Base-by-base conservation (phyloP, 495 filamentous ascomycete species). In the Tuber indicum region DNA sequence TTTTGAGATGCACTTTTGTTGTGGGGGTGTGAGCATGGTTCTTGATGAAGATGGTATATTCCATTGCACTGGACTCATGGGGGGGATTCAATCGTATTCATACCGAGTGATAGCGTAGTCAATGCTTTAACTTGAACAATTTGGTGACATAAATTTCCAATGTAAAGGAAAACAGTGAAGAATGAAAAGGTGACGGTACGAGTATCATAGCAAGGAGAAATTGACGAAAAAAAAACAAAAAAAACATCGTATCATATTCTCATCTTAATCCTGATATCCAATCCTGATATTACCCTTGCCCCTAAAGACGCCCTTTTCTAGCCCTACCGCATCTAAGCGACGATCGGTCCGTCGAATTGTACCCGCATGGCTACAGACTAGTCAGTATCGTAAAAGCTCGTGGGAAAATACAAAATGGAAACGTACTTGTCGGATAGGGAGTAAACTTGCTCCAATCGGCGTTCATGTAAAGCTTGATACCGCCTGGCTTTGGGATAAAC, bases 351-450 rank as follows among this genome's bases (percentile, higher is more conserved):
- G 23, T 73, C 72, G 32, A 73, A 73, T 6, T 45, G 43, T 19
- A 73, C 43, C 10, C 46, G 43, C 72, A 73, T 73, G 21, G 72
- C 72, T 73, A 73, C 23, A 47, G 0, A 73, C 58, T 1, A 36
- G 58, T 66, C 26, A 66, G 58, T 19, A 66, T 66, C 26, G 6
- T 36, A 14, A 19, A 26, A 14, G 14, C 5, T 17, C 4, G 26
- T 17, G 26, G 26, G 58, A 4, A 26, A 2, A 39, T 9, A 47
- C 10, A 9, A 36, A 42, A 6, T 12, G n/a, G 17, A 5, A 26
- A 77, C 79, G 76, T 75, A 82, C 79, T 81, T 3, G 79, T 78
- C 26, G 81, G 81, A n/a, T 75, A 82, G 17, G 79, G 74, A 23
- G 78, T 69, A 21, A 79, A 82, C 32, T 78, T 42, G 44, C 79